Percentiles rank a stretch among this genome's conserved stretches.
phyloP scores from a whole-genome alignment of 169 alveolate species.

The Theileria orientalis region DNA sequence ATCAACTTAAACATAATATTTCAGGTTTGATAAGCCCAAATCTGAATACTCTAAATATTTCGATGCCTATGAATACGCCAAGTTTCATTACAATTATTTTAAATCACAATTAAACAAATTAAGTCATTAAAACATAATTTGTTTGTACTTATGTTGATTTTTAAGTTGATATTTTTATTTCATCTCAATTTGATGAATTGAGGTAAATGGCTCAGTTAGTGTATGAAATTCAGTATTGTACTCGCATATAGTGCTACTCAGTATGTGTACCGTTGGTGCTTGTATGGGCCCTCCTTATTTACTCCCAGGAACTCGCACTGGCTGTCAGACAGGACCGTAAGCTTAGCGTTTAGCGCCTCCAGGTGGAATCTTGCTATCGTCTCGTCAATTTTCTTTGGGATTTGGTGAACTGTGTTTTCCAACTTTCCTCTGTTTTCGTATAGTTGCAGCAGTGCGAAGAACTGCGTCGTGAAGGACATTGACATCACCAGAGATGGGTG shows the following conservation, averaged over 20 bases:
- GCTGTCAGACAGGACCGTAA: constrained; percentile 87
- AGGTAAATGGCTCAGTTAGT: no score
- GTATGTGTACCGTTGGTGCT: constrained; percentile 90
- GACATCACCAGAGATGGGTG: constrained; percentile 99
- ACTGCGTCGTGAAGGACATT: constrained; percentile 95
- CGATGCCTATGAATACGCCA: not conserved
- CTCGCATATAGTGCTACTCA: constrained; percentile 46
- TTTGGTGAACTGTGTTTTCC: constrained; percentile 83
- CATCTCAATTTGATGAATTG: no score
- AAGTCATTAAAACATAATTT: not conserved
- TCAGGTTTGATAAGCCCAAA: not conserved
- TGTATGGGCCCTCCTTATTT: constrained; percentile 92
- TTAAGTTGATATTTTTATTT: not conserved
- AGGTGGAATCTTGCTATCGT: constrained; percentile 96
- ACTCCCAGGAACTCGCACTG: constrained; percentile 94
- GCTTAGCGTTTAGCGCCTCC: constrained; percentile 90
- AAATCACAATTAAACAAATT: not conserved
- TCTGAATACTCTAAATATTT: not conserved
- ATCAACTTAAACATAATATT: not conserved
- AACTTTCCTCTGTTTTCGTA: constrained; percentile 73
- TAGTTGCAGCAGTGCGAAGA: constrained; percentile 76
- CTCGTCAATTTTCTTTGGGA: constrained; percentile 96
- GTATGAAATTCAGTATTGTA: not conserved
- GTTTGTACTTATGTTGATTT: not conserved
- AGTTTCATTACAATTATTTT: not conserved